These are phyloP conservation scores for Parastagonospora nodorum DNA, from an alignment of 2,329 filamentous ascomycete genomes.

Conservation along the genomic window DNA sequence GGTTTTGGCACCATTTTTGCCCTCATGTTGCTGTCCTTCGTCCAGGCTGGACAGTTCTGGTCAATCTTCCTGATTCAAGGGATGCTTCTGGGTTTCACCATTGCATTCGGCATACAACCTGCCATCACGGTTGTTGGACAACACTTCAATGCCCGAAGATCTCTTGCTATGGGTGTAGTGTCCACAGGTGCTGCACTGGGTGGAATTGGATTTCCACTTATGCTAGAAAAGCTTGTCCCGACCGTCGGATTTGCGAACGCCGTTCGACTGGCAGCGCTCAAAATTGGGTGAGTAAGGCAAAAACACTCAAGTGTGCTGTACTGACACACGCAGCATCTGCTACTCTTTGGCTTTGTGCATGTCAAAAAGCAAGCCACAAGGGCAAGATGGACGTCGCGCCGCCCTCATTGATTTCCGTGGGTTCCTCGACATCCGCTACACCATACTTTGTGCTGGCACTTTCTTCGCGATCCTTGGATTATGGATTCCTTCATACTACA, in stretches of 20 bases:
- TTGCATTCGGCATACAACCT: conserved; percentile 50
- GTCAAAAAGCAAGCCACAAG: conserved; percentile 31
- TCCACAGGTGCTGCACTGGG: conserved; percentile 48
- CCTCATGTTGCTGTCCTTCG: conserved; percentile 33
- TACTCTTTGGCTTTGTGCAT: conserved; percentile 46
- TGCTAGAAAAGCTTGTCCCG: conserved; percentile 60
- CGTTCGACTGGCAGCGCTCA: conserved; percentile 66
- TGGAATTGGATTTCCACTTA: conserved; percentile 61
- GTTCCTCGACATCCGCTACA: conserved; percentile 38
- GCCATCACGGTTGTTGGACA: conserved; percentile 49
- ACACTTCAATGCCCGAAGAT: conserved; percentile 51
- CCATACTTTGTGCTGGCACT: conserved; percentile 33
- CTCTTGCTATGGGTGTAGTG: conserved; percentile 51
- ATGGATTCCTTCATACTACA: conserved; percentile 39
- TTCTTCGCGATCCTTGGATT: conserved; percentile 38
- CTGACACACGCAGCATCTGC: conserved; percentile 56
- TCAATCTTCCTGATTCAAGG: conserved; percentile 54
- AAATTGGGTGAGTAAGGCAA: conserved; percentile 24
- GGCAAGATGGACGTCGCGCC: conserved; percentile 14
- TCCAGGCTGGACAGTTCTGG: conserved; percentile 38
- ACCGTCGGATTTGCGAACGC: conserved; percentile 65
- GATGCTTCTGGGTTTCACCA: conserved; percentile 51
- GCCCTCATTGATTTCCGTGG: conserved; percentile 43
- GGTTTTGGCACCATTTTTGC: conserved; percentile 25
- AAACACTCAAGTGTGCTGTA: conserved; percentile 55